Evolutionary conservation across 2,329 filamentous ascomycete genomes (phyloP).

Genomic region (Plenodomus lindquistii): DNA sequence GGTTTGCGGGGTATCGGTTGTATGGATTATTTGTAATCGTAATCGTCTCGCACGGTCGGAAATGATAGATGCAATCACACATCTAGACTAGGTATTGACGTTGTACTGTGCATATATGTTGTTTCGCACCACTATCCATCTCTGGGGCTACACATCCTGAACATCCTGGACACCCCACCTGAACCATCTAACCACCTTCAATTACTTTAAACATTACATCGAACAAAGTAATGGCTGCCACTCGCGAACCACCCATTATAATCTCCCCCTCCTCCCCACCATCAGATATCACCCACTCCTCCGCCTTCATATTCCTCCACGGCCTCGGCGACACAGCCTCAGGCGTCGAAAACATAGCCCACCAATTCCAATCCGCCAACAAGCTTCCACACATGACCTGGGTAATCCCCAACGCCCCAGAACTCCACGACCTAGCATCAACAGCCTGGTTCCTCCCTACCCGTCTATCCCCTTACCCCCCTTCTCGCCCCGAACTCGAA

Average conservation of each 20-base stretch:
- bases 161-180: constrained; percentile 1
- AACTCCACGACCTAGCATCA: constrained; percentile 51
- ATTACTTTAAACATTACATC: neutral
- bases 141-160: too few relatives aligned
- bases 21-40: neutral
- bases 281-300: constrained; percentile 42
- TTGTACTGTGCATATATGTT: too few relatives aligned
- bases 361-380: constrained; percentile 53
- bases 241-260: constrained; percentile 40
- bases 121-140: too few relatives aligned
- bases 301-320: constrained; percentile 53
- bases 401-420: constrained; percentile 55
- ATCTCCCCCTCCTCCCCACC: constrained; percentile 42
- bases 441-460: constrained; percentile 55
- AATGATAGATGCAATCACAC: too few relatives aligned
- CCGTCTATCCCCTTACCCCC: constrained; percentile 45
- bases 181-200: constrained; percentile 27
- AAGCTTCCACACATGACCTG: constrained; percentile 56
- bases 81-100: too few relatives aligned
- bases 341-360: constrained; percentile 49
- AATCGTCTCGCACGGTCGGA: too few relatives aligned
- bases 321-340: constrained; percentile 53
- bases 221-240: constrained; percentile 5
- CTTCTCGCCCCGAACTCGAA: constrained; percentile 48
- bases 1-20: neutral